These are phyloP conservation scores for Bertia moriformis DNA, from an alignment of 2,329 filamentous ascomycete genomes.

Conservation along the genomic window DNA sequence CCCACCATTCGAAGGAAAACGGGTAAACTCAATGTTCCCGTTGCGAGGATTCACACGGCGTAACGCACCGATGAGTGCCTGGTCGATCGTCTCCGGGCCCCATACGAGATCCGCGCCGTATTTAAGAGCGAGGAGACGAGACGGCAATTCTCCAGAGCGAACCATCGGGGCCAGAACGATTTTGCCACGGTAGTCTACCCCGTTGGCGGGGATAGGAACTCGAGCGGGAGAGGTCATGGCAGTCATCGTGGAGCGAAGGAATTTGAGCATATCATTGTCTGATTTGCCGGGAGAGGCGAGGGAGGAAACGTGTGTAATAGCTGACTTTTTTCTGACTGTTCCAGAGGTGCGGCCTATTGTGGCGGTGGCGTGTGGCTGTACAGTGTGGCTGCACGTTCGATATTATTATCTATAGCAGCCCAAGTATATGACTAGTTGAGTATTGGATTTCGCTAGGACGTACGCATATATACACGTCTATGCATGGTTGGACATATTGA, in stretches of 20 bases:
- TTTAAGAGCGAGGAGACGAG: constrained; percentile 72
- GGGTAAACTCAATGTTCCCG: constrained; percentile 72
- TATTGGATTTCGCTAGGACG: too few relatives aligned
- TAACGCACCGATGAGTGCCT: constrained; percentile 75
- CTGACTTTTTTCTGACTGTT: too few relatives aligned
- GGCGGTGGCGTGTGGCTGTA: too few relatives aligned
- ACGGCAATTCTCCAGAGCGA: constrained; percentile 87
- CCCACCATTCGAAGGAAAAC: constrained; percentile 15
- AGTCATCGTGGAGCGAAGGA: not conserved
- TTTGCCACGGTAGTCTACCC: constrained; percentile 87
- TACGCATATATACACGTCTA: too few relatives aligned
- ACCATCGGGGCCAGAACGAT: constrained; percentile 96
- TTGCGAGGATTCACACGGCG: constrained; percentile 64
- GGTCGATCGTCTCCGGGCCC: constrained; percentile 91
- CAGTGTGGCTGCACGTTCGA: too few relatives aligned
- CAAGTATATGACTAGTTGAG: too few relatives aligned
- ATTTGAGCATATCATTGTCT: not conserved
- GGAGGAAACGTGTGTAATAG: too few relatives aligned
- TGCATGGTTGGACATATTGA: too few relatives aligned
- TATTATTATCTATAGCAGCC: too few relatives aligned
- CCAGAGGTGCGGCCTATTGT: too few relatives aligned
- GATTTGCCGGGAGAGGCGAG: too few relatives aligned
- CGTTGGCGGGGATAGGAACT: constrained; percentile 72
- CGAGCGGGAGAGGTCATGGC: not conserved
- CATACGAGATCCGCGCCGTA: constrained; percentile 96